A percentile compares a stretch with the other conserved stretches of the same genome.
Conservation (phyloP, 495 filamentous ascomycete genomes). For the Trichocladium uniseriatum region DNA sequence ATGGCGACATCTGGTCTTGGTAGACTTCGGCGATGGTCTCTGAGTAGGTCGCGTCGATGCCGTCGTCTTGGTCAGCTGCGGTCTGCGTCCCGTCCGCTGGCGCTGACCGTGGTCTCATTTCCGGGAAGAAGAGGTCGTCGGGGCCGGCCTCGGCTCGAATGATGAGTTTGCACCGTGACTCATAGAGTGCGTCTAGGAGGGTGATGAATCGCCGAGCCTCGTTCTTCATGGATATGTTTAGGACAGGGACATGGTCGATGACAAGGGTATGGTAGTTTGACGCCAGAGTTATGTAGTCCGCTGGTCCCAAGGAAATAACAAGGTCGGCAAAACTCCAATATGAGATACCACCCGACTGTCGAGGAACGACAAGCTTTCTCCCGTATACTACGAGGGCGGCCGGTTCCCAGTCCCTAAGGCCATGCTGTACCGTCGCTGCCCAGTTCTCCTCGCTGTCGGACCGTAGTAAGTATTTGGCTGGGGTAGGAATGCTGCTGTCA, state of each 20-base stretch:
- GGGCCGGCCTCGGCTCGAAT: slow-evolving; percentile 49
- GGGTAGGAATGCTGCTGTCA: slow-evolving; percentile 8
- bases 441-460: slow-evolving; percentile 19
- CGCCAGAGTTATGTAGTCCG: slow-evolving; percentile 64
- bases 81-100: background rate
- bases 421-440: background rate
- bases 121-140: slow-evolving; percentile 62
- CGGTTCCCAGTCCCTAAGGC: slow-evolving; percentile 33
- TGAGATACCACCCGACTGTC: slow-evolving; percentile 38
- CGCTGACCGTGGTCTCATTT: slow-evolving; percentile 20
- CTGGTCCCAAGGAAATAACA: slow-evolving; percentile 52
- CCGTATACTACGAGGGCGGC: slow-evolving; percentile 49
- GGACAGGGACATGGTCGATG: slow-evolving; percentile 48
- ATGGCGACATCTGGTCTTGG: slow-evolving; percentile 58
- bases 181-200: slow-evolving; percentile 61
- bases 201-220: slow-evolving; percentile 66
- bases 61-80: background rate
- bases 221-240: slow-evolving; percentile 53
- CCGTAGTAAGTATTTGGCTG: slow-evolving; percentile 26
- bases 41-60: slow-evolving; percentile 47
- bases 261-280: slow-evolving; percentile 62
- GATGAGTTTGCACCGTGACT: slow-evolving; percentile 55
- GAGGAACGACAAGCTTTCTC: slow-evolving; percentile 44
- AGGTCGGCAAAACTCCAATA: slow-evolving; percentile 53
- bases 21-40: slow-evolving; percentile 64